Conservation (phyloP, 148 eudicot genomes). For the Rhododendron williamsianum region DNA sequence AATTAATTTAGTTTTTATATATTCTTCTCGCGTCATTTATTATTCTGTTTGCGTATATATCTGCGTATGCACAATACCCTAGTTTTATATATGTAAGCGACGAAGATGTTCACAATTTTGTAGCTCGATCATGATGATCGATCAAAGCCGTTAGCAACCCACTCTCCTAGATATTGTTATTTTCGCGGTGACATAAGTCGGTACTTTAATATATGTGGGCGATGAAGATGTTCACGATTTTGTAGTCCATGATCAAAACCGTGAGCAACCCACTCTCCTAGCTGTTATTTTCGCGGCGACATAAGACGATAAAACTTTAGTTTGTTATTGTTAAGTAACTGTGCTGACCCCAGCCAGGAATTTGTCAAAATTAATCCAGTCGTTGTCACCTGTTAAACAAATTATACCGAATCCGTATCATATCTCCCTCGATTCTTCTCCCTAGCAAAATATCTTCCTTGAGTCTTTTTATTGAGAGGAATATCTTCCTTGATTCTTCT, state of each 20-base stretch:
- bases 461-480: neutral
- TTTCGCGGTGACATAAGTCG: neutral
- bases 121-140: neutral
- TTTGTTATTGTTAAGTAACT: neutral
- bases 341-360: neutral
- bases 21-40: neutral
- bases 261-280: too few relatives aligned
- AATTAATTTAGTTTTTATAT: too few relatives aligned
- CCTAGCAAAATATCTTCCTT: neutral
- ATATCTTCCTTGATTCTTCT: neutral
- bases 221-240: too few relatives aligned
- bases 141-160: neutral
- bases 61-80: neutral
- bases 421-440: neutral
- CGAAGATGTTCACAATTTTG: neutral
- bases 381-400: neutral
- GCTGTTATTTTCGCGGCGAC: too few relatives aligned
- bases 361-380: neutral
- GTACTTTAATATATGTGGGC: too few relatives aligned
- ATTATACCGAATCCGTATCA: neutral
- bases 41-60: neutral
- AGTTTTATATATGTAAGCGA: neutral
- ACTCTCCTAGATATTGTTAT: neutral
- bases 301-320: neutral
- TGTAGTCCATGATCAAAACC: too few relatives aligned